Conservation (phyloP, 768 basidiomycete species). For the Phanerochaete carnosa region DNA sequence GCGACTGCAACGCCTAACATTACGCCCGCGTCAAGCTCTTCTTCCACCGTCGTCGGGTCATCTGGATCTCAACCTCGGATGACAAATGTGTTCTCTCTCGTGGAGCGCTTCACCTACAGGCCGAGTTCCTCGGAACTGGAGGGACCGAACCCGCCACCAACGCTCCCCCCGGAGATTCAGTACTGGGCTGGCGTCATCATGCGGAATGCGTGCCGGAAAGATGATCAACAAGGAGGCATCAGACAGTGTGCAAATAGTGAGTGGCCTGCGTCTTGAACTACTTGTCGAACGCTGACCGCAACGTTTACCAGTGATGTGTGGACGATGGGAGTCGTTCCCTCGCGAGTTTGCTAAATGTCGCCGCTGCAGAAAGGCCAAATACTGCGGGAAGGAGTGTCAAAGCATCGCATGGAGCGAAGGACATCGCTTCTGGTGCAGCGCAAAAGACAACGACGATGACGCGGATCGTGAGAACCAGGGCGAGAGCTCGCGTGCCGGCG, state of each 20-base stretch:
- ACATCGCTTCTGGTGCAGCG: conserved; percentile 92
- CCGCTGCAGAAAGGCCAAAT: conserved; percentile 95
- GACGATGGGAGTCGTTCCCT: conserved; percentile 89
- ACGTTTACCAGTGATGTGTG: conserved; percentile 73
- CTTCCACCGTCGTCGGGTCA: conserved; percentile 11
- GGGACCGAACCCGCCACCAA: conserved; percentile 61
- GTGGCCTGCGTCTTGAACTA: conserved; percentile 25
- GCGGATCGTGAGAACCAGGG: conserved; percentile 14
- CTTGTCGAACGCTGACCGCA: conserved; percentile 10
- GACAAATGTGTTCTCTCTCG: conserved; percentile 94
- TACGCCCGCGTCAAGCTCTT: conserved; percentile 10
- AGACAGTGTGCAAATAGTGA: conserved; percentile 95
- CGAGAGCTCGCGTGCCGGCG: neutral
- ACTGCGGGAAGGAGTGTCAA: conserved; percentile 97
- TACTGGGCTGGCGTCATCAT: conserved; percentile 99
- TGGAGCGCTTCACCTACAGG: conserved; percentile 94
- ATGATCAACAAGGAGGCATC: conserved; percentile 89
- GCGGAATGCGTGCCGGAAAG: conserved; percentile 98
- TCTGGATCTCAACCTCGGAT: conserved; percentile 39
- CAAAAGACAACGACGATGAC: conserved; percentile 49
- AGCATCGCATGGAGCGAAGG: conserved; percentile 96
- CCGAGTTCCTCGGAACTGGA: conserved; percentile 80
- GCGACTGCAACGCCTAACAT: conserved; percentile 7
- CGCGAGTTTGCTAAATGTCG: conserved; percentile 97
- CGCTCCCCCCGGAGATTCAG: conserved; percentile 86